phyloP scores from a whole-genome alignment of 352 stramenopile genomes.

The Globisporangium spiculum region DNA sequence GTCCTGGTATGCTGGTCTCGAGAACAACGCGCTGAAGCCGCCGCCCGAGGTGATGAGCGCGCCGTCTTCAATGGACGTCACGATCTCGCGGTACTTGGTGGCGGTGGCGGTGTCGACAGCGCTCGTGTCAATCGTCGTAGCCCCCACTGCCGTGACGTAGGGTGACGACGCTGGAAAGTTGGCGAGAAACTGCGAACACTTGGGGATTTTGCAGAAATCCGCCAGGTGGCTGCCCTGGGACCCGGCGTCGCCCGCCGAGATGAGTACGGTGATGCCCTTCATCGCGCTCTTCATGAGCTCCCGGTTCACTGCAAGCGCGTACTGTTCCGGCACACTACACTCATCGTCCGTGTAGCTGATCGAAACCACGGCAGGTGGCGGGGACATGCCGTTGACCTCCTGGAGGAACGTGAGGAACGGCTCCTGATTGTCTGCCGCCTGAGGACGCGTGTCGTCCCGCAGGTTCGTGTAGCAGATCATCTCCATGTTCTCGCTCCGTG shows the following conservation, averaged over 20 bases:
- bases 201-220: slow-evolving; percentile 39
- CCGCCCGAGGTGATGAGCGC: slow-evolving; percentile 76
- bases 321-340: slow-evolving; percentile 52
- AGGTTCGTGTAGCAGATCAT: slow-evolving; percentile 65
- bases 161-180: slow-evolving; percentile 75
- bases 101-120: background rate
- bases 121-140: slow-evolving; percentile 38
- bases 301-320: slow-evolving; percentile 57
- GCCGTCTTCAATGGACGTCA: slow-evolving; percentile 41
- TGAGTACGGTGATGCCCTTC: slow-evolving; percentile 60
- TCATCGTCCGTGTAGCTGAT: slow-evolving; percentile 86
- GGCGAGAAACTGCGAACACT: slow-evolving; percentile 51
- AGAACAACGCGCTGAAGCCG: slow-evolving; percentile 60
- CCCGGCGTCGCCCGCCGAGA: slow-evolving; percentile 64
- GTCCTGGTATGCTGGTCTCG: slow-evolving; percentile 46
- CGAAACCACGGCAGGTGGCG: slow-evolving; percentile 59
- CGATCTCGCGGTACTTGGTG: slow-evolving; percentile 44
- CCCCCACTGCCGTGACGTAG: slow-evolving; percentile 68
- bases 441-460: slow-evolving; percentile 37
- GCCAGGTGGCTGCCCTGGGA: slow-evolving; percentile 52
- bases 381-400: slow-evolving; percentile 64
- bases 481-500: slow-evolving; percentile 41
- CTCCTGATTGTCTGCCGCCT: slow-evolving; percentile 74
- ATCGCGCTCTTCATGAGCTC: slow-evolving; percentile 77
- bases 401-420: slow-evolving; percentile 74